phyloP scores from a whole-genome alignment of 2,329 filamentous ascomycete species.

The Lasiodiplodia theobromae region DNA sequence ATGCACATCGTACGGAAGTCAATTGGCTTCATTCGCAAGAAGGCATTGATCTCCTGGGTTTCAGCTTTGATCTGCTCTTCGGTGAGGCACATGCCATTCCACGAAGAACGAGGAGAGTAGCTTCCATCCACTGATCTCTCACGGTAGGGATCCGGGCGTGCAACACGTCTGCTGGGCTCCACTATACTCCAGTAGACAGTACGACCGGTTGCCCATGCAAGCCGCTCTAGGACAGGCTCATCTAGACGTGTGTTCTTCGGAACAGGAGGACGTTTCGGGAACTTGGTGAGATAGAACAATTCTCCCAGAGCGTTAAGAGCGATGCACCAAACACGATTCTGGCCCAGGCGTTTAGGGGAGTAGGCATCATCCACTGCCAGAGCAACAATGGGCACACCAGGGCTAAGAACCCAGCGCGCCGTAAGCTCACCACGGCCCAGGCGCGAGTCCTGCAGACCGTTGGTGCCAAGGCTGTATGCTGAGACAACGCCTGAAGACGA shows the following conservation, averaged over 20 bases:
- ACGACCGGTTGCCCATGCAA: conserved; percentile 82
- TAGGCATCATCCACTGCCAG: conserved; percentile 86
- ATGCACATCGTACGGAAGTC: conserved; percentile 80
- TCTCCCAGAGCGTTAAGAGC: conserved; percentile 94
- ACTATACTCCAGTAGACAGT: conserved; percentile 81
- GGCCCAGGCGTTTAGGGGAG: conserved; percentile 71
- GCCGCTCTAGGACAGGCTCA: conserved; percentile 61
- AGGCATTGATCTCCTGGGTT: conserved; percentile 81
- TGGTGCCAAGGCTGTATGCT: conserved; percentile 76
- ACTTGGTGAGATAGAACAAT: conserved; percentile 80
- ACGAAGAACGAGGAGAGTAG: conserved; percentile 82
- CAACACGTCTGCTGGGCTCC: conserved; percentile 76
- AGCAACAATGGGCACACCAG: conserved; percentile 88
- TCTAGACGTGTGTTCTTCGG: conserved; percentile 58
- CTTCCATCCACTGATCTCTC: conserved; percentile 70
- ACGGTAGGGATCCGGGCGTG: conserved; percentile 75
- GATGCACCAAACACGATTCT: conserved; percentile 84
- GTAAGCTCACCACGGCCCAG: conserved; percentile 78
- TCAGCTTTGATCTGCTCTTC: conserved; percentile 76
- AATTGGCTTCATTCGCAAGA: conserved; percentile 73
- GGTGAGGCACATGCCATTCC: conserved; percentile 73
- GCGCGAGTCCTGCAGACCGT: conserved; percentile 65
- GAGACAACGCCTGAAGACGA: conserved; percentile 85
- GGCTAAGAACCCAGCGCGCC: conserved; percentile 87
- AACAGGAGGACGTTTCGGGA: conserved; percentile 64